Evolutionary conservation across 2,329 filamentous ascomycete species (phyloP), one percentile per base, ranked within the genome.

Genomic region (Pseudocercospora fijiensis): DNA sequence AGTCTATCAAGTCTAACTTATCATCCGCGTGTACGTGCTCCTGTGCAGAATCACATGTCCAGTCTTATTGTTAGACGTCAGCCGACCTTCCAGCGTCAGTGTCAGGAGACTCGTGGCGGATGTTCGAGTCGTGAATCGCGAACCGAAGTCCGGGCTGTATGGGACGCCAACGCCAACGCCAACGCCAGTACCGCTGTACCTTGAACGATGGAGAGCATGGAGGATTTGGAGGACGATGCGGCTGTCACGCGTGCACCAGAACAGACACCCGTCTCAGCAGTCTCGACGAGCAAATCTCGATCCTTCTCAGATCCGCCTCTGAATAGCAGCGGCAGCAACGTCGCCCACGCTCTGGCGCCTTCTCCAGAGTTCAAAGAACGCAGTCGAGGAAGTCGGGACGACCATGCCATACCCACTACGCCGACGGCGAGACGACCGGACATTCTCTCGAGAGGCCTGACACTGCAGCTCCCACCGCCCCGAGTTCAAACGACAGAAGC

Each of bases 391-490:
- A 65, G 56, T 26, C 79, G 79, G 66, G 79, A 81, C 74, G 79
- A 81, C 69, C 75, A 79, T 68, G 76, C 74, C 60, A 73, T 77
- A 37, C 64, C 63, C 20, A 70, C 76, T 22, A 75, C 73, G 59
- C 37, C 37, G 37, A 71, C 67, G 37, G 79, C 79, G 57, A 76
- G 87, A 64, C 85, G 90, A 66, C 83, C 88, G 58, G 85, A 86
- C 51, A 84, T 89, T 65, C 81, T 86, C 57, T 77, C 83, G 45
- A 84, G 86, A 61, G 87, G 86, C 45, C 82, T 95, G 63, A 88
- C 88, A 20, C 78, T 93, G 69, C 88, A 91, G 73, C 85, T 92
- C 80, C 86, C 89, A 30, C 59, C 66, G 10, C 81, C 80, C 5
- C 61, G 62, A 53, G 60, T 63, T 16, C 60, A 57, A 18, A 69